Percentiles rank a stretch among this genome's conserved stretches.
Evolutionary conservation across 2,329 filamentous ascomycete species (phyloP).

Genomic region (Aspergillus clavatus): DNA sequence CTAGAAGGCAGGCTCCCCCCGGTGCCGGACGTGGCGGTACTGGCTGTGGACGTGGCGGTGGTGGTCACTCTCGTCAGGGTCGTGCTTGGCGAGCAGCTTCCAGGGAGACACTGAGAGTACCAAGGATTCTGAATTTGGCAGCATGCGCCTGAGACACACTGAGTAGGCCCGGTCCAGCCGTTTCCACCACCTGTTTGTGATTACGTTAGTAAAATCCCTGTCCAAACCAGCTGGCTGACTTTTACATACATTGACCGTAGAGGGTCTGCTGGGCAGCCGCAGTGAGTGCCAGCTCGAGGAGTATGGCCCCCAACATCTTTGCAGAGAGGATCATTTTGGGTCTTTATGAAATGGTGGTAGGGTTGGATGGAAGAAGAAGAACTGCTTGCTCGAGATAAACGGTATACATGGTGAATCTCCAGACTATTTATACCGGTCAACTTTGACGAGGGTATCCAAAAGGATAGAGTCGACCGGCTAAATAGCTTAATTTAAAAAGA

Average conservation of each 20-base stretch:
- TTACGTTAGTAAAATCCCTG: neutral
- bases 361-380: too few relatives aligned
- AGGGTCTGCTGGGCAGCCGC: neutral
- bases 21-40: neutral
- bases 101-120: neutral
- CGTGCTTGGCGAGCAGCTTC: neutral
- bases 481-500: too few relatives aligned
- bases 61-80: neutral
- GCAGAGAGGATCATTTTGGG: too few relatives aligned
- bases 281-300: neutral
- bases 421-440: too few relatives aligned
- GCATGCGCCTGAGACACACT: neutral
- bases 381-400: too few relatives aligned
- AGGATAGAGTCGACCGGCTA: too few relatives aligned
- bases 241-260: neutral
- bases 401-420: too few relatives aligned
- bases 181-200: neutral
- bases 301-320: neutral
- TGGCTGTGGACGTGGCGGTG: neutral
- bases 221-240: neutral
- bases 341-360: too few relatives aligned
- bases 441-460: too few relatives aligned
- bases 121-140: neutral
- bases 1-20: constrained; percentile 1
- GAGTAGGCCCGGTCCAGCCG: neutral